A percentile compares a stretch with the other conserved stretches of the same genome.
Conservation (phyloP, 1,284 basidiomycete genomes). For the Chalciporus piperatoides region DNA sequence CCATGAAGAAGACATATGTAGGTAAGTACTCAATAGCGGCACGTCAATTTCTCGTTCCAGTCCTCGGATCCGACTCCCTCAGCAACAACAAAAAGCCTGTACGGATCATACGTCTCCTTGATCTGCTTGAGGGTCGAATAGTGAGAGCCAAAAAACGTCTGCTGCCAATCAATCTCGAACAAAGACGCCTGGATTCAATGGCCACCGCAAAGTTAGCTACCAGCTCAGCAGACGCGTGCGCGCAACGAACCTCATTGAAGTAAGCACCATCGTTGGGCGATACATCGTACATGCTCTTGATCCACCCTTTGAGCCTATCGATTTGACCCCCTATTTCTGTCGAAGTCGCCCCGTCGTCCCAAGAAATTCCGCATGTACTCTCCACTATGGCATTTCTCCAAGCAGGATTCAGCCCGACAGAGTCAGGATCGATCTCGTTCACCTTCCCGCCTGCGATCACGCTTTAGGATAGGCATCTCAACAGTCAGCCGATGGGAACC, state of each 20-base stretch:
- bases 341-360: slow-evolving; percentile 31
- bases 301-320: not conserved
- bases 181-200: slow-evolving; percentile 34
- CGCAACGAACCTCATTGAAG: slow-evolving; percentile 6
- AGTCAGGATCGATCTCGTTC: slow-evolving; percentile 33
- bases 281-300: no score
- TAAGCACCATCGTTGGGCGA: no score
- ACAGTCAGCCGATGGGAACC: not conserved
- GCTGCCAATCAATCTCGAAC: slow-evolving; percentile 37
- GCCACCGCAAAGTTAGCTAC: not conserved
- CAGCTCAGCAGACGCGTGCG: not conserved
- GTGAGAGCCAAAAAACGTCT: slow-evolving; percentile 44
- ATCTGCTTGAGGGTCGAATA: slow-evolving; percentile 38
- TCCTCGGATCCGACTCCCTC: slow-evolving; percentile 44
- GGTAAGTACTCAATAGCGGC: slow-evolving; percentile 15
- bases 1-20: no score
- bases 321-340: slow-evolving; percentile 20
- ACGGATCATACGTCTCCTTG: slow-evolving; percentile 43
- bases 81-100: slow-evolving; percentile 41
- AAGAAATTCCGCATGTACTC: slow-evolving; percentile 23
- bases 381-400: slow-evolving; percentile 39
- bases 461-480: slow-evolving; percentile 17
- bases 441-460: slow-evolving; percentile 39
- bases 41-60: slow-evolving; percentile 30
- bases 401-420: slow-evolving; percentile 40